Evolutionary conservation across 169 alveolate genomes (phyloP), one percentile per base, ranked within the genome.

Genomic region (Ichthyophthirius multifiliis): DNA sequence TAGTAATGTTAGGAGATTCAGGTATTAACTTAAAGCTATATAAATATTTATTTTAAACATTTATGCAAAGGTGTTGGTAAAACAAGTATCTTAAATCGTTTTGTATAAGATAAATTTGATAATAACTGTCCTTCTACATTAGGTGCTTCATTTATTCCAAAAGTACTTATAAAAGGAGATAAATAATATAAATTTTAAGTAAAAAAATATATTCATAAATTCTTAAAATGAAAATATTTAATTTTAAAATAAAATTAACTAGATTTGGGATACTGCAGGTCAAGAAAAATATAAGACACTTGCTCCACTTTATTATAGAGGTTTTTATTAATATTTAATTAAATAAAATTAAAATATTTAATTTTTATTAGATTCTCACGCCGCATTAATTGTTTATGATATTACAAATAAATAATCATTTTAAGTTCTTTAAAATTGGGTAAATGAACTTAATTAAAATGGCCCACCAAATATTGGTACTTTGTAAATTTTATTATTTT

Each of bases 211-310:
- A 15, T 10, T 3, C 4, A 5, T 46, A 1, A 30, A 7, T 0
- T 34, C 2, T 10, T 65, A 4, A 12, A 4, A 62, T 6, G 9
- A 30, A 16, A 30, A 12, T 31, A 9, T 32, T 32, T 30, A 3
- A 4, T 7, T 31, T 4, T 41, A 65, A 27, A 13, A 67, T 13
- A 4, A n/a, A 6, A 4, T 67, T 27, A 30, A 23, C 9, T 67
- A 81, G 76, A 81, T 81, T 37, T 81, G 86, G 86, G 86, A 81
- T 71, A 81, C 86, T 16, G 86, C 86, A 6, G 86, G 86, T 20
- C 55, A 81, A 81, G 86, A 81, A 32, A 81, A 81, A 73, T 81
- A 81, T 39, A 81, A 74, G 73, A 71, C 86, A 37, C 74, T 81
- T 37, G 76, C 82, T n/a, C 86, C 86, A 18, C 62, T 81, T 23